These are phyloP conservation scores for Marchantia paleacea DNA, from an alignment of 225 moss, liverwort and hornwort genomes.

Conservation along the genomic window DNA sequence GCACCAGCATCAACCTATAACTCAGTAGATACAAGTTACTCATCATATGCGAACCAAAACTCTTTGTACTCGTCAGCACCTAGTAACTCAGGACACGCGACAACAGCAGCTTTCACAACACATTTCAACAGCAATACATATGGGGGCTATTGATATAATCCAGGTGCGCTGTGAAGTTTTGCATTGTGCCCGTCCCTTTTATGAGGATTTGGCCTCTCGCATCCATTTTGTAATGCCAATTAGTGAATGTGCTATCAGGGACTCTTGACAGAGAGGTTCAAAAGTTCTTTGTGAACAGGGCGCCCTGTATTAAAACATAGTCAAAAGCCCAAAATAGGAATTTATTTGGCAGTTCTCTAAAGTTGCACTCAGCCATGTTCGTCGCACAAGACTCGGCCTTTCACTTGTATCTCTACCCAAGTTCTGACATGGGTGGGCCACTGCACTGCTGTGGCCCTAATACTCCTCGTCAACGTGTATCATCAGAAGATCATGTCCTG, in stretches of 20 bases:
- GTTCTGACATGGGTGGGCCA: conserved; percentile 15
- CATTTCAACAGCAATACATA: conserved; percentile 57
- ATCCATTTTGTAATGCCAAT: conserved; percentile 16
- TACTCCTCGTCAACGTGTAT: conserved; percentile 15
- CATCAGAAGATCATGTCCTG: conserved; percentile 21
- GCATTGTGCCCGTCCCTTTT: conserved; percentile 6
- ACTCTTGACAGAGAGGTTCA: conserved; percentile 10
- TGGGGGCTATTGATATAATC: conserved; percentile 34
- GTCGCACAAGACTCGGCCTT: conserved; percentile 9
- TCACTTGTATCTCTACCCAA: conserved; percentile 16
- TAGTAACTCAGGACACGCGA: conserved; percentile 62
- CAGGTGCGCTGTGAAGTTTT: conserved; percentile 15
- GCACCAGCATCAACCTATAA: conserved; percentile 69
- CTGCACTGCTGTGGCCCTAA: conserved; percentile 12
- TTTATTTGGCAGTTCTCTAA: conserved; percentile 19
- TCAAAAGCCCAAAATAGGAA: conserved; percentile 23
- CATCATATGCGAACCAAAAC: conserved; percentile 75
- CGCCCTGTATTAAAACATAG: conserved; percentile 11
- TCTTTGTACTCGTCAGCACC: conserved; percentile 80
- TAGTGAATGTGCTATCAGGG: conserved; percentile 16
- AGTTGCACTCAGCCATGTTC: conserved; percentile 16
- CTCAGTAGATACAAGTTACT: conserved; percentile 82
- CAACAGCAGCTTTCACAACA: conserved; percentile 70
- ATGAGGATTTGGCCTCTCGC: conserved; percentile 5
- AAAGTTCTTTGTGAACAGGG: not conserved